These are phyloP conservation scores for Trametes hirsuta DNA, from an alignment of 1,284 basidiomycete species.

Conservation along the genomic window DNA sequence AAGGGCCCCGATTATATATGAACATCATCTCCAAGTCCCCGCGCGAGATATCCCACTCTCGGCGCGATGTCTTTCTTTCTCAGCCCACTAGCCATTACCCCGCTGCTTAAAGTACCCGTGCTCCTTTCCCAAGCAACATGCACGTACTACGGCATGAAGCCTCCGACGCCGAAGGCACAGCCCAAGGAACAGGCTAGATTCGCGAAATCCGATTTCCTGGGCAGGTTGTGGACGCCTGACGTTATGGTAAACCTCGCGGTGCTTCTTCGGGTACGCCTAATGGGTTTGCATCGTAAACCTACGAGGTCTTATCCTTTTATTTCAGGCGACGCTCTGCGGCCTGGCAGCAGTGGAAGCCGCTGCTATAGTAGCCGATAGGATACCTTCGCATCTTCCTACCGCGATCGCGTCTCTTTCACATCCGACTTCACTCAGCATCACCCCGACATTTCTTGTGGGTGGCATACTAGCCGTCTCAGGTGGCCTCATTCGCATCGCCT, in stretches of 20 bases:
- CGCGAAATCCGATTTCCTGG: constrained; percentile 5
- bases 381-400: not conserved
- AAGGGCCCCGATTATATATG: too few species aligned
- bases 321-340: not conserved
- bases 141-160: constrained; percentile 12
- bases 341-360: not conserved
- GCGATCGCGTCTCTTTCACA: not conserved
- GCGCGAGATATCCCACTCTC: not conserved
- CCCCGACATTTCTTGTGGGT: constrained; percentile 9
- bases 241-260: constrained; percentile 8
- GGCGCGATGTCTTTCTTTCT: constrained; percentile 2
- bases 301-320: not conserved
- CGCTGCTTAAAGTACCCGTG: constrained; percentile 8
- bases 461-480: constrained; percentile 3
- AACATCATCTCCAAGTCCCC: too few species aligned
- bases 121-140: constrained; percentile 3
- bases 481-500: constrained; percentile 9
- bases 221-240: constrained; percentile 5
- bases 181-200: constrained; percentile 6
- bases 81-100: not conserved
- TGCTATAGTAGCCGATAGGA: not conserved
- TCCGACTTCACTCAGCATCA: not conserved
- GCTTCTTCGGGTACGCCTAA: not conserved
- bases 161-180: constrained; percentile 3
- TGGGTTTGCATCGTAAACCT: not conserved